phyloP scores from a whole-genome alignment of 1,284 basidiomycete species.

The Porogramme epimiltina region DNA sequence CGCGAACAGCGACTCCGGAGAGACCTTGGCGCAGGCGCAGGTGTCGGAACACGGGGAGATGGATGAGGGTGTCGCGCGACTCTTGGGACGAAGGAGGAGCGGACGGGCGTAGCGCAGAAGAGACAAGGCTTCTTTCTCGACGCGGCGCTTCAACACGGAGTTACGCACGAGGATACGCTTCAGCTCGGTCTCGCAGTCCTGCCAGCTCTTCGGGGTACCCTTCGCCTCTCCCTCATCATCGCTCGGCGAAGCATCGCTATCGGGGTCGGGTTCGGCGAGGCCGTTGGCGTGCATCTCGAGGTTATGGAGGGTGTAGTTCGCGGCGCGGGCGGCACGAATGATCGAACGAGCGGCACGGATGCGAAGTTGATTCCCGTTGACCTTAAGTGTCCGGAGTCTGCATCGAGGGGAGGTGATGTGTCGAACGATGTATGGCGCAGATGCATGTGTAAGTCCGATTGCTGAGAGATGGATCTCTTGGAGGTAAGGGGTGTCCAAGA shows the following conservation, averaged over 20 bases:
- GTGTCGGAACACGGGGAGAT: conserved; percentile 15
- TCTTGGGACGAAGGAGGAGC: conserved; percentile 41
- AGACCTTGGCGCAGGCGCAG: conserved; percentile 11
- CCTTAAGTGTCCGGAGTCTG: conserved; percentile 50
- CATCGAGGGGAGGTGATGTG: conserved; percentile 58
- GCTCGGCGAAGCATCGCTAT: conserved; percentile 27
- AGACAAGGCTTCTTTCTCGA: conserved; percentile 50
- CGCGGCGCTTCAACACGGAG: conserved; percentile 43
- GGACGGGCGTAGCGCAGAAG: conserved; percentile 55
- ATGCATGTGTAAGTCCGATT: conserved; percentile 48
- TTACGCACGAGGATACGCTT: conserved; percentile 50
- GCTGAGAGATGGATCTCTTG: conserved; percentile 58
- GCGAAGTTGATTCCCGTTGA: conserved; percentile 60
- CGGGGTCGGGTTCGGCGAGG: conserved; percentile 22
- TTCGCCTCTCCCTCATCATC: conserved; percentile 26
- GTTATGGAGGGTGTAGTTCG: conserved; percentile 52
- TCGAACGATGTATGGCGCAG: conserved; percentile 44
- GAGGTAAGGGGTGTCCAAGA: conserved; percentile 48
- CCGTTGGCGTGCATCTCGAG: conserved; percentile 57
- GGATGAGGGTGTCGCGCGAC: background rate
- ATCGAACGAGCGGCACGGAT: conserved; percentile 46
- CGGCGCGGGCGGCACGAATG: conserved; percentile 43
- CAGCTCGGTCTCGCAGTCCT: conserved; percentile 40
- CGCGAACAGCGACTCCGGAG: conserved; percentile 16
- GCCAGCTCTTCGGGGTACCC: conserved; percentile 30